These are phyloP conservation scores for Globisporangium cederbergense DNA, from an alignment of 352 stramenopile species.

Conservation along the genomic window DNA sequence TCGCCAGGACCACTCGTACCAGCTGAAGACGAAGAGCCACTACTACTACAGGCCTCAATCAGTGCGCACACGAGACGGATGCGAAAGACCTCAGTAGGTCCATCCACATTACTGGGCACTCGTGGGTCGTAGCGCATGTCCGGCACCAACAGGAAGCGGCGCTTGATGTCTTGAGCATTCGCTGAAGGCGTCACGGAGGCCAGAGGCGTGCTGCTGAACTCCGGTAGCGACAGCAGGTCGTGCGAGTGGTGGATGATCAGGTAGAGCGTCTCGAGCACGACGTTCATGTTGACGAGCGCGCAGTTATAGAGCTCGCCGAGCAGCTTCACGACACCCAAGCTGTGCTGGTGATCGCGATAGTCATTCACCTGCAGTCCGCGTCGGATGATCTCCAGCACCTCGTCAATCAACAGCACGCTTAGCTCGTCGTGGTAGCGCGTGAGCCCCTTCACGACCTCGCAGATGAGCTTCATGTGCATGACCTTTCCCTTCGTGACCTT, in stretches of 20 bases:
- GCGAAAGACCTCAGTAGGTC: slow-evolving; percentile 90
- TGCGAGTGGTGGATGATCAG: slow-evolving; percentile 95
- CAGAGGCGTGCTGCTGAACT: slow-evolving; percentile 39
- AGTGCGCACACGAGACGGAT: slow-evolving; percentile 93
- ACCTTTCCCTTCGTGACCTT: slow-evolving; percentile 91
- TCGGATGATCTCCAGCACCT: slow-evolving; percentile 91
- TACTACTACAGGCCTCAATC: slow-evolving; percentile 79
- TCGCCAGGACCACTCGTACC: slow-evolving; percentile 38
- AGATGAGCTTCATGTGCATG: slow-evolving; percentile 85
- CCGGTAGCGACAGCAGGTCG: slow-evolving; percentile 75
- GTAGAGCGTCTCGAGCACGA: slow-evolving; percentile 94
- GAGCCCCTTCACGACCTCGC: slow-evolving; percentile 86
- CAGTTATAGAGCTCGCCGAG: slow-evolving; percentile 94
- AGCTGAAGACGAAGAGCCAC: not conserved
- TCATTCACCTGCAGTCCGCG: slow-evolving; percentile 88
- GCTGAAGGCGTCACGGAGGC: slow-evolving; percentile 4
- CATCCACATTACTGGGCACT: slow-evolving; percentile 88
- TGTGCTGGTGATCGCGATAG: slow-evolving; percentile 91
- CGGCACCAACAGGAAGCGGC: slow-evolving; percentile 58
- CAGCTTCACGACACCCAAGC: slow-evolving; percentile 90
- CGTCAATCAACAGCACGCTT: slow-evolving; percentile 89
- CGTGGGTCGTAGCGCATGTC: slow-evolving; percentile 84
- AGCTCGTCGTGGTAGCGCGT: slow-evolving; percentile 90
- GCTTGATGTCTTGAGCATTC: slow-evolving; percentile 61
- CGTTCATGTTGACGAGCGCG: slow-evolving; percentile 87